Conservation (phyloP, 2,329 filamentous ascomycete species). For the Teratosphaeria destructans region DNA sequence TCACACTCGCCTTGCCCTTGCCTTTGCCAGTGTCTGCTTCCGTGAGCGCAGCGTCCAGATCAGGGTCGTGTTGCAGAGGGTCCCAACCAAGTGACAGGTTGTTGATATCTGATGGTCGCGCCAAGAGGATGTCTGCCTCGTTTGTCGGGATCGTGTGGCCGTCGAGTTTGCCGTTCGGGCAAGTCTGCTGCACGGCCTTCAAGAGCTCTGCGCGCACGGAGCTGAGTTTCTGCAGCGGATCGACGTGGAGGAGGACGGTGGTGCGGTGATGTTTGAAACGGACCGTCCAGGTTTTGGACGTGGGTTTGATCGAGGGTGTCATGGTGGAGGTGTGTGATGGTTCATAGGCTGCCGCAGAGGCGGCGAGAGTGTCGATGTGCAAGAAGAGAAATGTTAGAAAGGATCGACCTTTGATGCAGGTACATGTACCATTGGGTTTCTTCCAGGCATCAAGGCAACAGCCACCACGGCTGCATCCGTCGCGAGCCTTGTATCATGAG, state of each 20-base stretch:
- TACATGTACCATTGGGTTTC: neutral
- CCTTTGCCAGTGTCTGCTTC: conserved; percentile 25
- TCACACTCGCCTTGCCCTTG: conserved; percentile 26
- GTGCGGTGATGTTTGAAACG: conserved; percentile 38
- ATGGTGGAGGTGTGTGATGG: conserved; percentile 2
- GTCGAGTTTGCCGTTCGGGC: conserved; percentile 24
- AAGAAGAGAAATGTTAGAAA: neutral
- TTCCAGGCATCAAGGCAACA: neutral
- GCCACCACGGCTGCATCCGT: no score
- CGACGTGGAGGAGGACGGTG: conserved; percentile 37
- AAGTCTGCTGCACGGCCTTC: conserved; percentile 30
- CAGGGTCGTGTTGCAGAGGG: conserved; percentile 19
- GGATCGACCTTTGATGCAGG: neutral
- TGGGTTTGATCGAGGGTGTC: conserved; percentile 16
- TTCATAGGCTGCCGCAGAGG: neutral
- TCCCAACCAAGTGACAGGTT: conserved; percentile 32
- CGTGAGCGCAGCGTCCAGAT: conserved; percentile 14
- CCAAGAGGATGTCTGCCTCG: conserved; percentile 31
- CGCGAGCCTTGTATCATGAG: no score
- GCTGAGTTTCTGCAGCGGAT: conserved; percentile 31
- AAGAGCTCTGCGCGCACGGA: conserved; percentile 33
- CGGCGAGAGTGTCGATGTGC: neutral
- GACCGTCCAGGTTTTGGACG: conserved; percentile 29
- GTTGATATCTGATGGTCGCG: conserved; percentile 30
- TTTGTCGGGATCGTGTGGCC: conserved; percentile 29